These are phyloP conservation scores for Histomonas meleagridis DNA, from an alignment of 208 protist species.

Conservation along the genomic window DNA sequence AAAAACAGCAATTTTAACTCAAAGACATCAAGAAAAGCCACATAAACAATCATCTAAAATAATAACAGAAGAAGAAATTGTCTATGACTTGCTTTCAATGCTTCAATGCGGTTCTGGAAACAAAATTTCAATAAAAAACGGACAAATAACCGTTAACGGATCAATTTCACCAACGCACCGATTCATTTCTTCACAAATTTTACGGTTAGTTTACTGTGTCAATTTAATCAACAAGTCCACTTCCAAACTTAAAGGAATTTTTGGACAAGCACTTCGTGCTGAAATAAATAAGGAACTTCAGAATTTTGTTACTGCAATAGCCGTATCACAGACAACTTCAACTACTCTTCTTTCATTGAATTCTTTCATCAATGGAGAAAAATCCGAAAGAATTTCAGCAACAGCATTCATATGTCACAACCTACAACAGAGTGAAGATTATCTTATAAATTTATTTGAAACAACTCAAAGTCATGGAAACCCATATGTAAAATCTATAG, in stretches of 20 bases:
- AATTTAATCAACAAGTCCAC: not conserved
- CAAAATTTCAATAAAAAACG: not conserved
- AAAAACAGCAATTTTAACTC: not conserved
- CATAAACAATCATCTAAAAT: not conserved
- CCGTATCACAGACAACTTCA: not conserved
- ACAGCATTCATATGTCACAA: not conserved
- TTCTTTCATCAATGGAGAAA: not conserved
- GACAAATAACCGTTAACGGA: not conserved
- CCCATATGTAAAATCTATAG: not conserved
- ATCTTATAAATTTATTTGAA: not conserved
- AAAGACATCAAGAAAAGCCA: not conserved
- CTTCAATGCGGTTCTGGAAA: not conserved
- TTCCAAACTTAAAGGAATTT: not conserved
- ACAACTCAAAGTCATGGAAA: not conserved
- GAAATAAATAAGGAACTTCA: not conserved
- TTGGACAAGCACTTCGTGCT: not conserved
- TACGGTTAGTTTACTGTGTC: not conserved
- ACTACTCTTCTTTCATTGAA: not conserved
- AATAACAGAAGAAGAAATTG: not conserved
- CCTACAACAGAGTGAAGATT: not conserved
- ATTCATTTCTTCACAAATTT: not conserved
- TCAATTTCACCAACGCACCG: not conserved
- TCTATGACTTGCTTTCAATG: not conserved
- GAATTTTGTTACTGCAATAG: not conserved
- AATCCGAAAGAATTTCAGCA: not conserved